Percentiles rank a stretch among this genome's conserved stretches.
Evolutionary conservation across 345 rosid species (phyloP).

Genomic region (Dovyalis caffra): DNA sequence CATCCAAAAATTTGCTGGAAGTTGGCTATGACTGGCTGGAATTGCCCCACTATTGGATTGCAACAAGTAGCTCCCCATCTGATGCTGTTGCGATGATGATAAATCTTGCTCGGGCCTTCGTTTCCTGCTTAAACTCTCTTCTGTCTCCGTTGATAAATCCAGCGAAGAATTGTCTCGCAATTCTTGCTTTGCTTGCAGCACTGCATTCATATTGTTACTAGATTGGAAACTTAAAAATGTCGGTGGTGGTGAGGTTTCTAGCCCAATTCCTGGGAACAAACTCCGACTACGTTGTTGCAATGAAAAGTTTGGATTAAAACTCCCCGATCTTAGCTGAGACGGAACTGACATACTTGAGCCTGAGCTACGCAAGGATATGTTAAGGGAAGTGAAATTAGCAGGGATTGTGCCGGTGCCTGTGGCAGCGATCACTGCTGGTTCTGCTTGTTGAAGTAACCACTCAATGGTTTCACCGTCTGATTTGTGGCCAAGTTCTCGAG

Average conservation of each 20-base stretch:
- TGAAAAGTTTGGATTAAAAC: constrained; percentile 59
- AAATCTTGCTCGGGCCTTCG: constrained; percentile 55
- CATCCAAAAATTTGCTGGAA: constrained; percentile 96
- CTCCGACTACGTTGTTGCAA: constrained; percentile 46
- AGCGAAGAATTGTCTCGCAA: constrained; percentile 37
- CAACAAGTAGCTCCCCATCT: constrained; percentile 59
- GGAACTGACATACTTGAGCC: constrained; percentile 90
- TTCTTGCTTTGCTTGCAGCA: constrained; percentile 69
- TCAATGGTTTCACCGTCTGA: constrained; percentile 96
- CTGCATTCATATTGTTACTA: constrained; percentile 37
- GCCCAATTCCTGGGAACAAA: constrained; percentile 56
- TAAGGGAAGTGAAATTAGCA: constrained; percentile 88
- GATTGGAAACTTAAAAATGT: constrained; percentile 79
- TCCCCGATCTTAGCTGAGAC: constrained; percentile 65
- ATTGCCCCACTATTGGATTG: constrained; percentile 63
- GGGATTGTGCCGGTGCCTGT: constrained; percentile 98
- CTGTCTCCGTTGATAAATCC: constrained; percentile 45
- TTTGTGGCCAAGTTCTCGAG: constrained; percentile 90
- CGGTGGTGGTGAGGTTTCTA: constrained; percentile 41
- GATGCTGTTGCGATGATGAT: constrained; percentile 50
- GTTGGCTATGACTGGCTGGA: constrained; percentile 56
- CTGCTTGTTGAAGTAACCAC: constrained; percentile 99
- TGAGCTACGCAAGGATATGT: constrained; percentile 86
- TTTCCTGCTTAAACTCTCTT: constrained; percentile 52
- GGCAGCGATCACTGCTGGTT: constrained; percentile 95